Conservation (phyloP, 345 rosid species). For the Anastatica hierochuntica region DNA sequence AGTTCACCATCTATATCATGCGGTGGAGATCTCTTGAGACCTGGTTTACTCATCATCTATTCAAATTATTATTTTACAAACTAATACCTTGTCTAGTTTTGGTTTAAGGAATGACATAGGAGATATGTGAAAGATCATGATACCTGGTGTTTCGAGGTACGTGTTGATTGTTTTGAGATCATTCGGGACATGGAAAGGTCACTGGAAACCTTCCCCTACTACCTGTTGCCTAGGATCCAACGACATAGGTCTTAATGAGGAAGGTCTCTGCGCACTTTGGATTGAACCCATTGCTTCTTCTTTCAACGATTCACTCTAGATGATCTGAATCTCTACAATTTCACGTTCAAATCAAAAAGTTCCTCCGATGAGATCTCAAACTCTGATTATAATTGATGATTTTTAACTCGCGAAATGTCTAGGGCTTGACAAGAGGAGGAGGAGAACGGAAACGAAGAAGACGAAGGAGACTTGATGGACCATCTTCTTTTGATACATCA, state of each 20-base stretch:
- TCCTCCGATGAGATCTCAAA: no score
- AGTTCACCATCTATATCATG: constrained; percentile 28
- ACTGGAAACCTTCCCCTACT: constrained; percentile 32
- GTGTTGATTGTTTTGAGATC: constrained; percentile 32
- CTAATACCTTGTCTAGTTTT: neutral
- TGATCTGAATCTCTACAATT: no score
- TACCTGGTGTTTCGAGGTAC: constrained; percentile 46
- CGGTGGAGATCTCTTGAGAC: constrained; percentile 31
- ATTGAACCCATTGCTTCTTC: no score
- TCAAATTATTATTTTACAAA: neutral
- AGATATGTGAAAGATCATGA: neutral
- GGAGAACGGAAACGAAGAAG: no score
- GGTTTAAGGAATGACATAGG: neutral
- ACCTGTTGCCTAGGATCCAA: constrained; percentile 35
- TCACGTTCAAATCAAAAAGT: no score
- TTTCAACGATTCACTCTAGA: no score
- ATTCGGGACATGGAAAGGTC: constrained; percentile 32
- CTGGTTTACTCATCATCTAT: constrained; percentile 42
- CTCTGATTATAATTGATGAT: no score
- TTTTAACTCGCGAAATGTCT: no score
- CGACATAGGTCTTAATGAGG: constrained; percentile 36
- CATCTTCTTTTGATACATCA: no score
- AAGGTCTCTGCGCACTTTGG: constrained; percentile 31
- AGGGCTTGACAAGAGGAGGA: no score
- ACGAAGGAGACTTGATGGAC: no score